Conservation (phyloP, 2,329 filamentous ascomycete genomes). For the Pseudocercospora crystallina region DNA sequence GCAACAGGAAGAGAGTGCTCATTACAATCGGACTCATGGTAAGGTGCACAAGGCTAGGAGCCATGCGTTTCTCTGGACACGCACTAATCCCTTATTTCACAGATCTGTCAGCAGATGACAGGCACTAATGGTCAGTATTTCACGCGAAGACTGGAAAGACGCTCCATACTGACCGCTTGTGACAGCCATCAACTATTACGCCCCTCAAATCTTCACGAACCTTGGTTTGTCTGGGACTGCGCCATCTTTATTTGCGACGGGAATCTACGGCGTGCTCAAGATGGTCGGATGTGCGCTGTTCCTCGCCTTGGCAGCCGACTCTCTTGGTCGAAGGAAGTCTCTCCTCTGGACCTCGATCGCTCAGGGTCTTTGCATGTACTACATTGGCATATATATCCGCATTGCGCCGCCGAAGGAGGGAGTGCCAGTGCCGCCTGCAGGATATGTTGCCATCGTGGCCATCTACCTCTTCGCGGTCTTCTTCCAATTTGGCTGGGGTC, state of each 20-base stretch:
- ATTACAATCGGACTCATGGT: conserved; percentile 62
- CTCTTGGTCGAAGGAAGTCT: conserved; percentile 64
- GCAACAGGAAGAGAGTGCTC: conserved; percentile 62
- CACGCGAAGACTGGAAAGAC: not conserved
- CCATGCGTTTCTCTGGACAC: not conserved
- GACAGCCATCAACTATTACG: conserved; percentile 63
- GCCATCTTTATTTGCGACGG: conserved; percentile 68
- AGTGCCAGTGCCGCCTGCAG: conserved; percentile 60
- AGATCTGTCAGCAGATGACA: conserved; percentile 70
- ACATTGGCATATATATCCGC: conserved; percentile 70
- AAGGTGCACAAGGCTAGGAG: not conserved
- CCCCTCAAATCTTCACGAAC: conserved; percentile 65
- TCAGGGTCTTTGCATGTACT: conserved; percentile 63
- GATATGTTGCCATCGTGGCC: conserved; percentile 68
- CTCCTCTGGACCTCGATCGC: conserved; percentile 45
- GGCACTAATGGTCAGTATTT: conserved; percentile 51
- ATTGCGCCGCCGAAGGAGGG: conserved; percentile 58
- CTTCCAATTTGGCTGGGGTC: conserved; percentile 67
- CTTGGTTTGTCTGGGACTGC: conserved; percentile 60
- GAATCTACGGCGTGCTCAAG: conserved; percentile 72
- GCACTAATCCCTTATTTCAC: not conserved
- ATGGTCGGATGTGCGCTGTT: conserved; percentile 63
- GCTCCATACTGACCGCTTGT: conserved; percentile 20
- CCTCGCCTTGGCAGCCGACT: conserved; percentile 69
- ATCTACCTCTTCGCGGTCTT: conserved; percentile 71